Percentiles rank a stretch among this genome's conserved stretches.
Evolutionary conservation across 2,329 filamentous ascomycete genomes (phyloP).

Genomic region (Plectosphaerella sp.): DNA sequence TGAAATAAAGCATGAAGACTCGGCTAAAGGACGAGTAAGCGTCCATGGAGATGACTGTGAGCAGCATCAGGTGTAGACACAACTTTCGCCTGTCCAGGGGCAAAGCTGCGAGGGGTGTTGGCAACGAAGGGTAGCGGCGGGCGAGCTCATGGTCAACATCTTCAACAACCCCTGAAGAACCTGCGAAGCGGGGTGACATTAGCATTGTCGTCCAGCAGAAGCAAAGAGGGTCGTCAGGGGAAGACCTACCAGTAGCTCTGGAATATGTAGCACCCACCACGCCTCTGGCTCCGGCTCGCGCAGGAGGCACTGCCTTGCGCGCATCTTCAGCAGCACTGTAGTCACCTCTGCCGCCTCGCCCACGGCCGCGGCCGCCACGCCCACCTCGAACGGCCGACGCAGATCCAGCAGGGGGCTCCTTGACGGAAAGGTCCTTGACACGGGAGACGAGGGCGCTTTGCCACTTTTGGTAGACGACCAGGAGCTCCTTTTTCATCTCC

Average conservation of each 20-base stretch:
- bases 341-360: conserved; percentile 12
- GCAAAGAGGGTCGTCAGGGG: background rate
- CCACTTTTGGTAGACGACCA: conserved; percentile 79
- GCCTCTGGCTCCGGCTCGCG: background rate
- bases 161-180: conserved; percentile 16
- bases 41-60: conserved; percentile 72
- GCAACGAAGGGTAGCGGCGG: conserved; percentile 52
- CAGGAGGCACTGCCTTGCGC: background rate
- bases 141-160: conserved; percentile 39
- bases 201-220: background rate
- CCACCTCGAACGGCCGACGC: conserved; percentile 19
- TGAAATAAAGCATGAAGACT: conserved; percentile 63
- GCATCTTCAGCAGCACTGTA: background rate
- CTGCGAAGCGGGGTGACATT: conserved; percentile 1
- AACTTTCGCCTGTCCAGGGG: conserved; percentile 58
- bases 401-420: conserved; percentile 27
- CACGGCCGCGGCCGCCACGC: conserved; percentile 14
- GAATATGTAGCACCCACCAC: background rate
- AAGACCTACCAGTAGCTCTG: background rate
- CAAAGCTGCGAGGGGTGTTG: conserved; percentile 57
- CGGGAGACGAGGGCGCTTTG: conserved; percentile 64
- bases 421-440: conserved; percentile 62
- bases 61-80: conserved; percentile 66
- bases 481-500: conserved; percentile 64
- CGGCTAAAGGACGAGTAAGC: conserved; percentile 73